Evolutionary conservation across 352 stramenopile species (phyloP).

Genomic region (Pythium pectinolyticum): DNA sequence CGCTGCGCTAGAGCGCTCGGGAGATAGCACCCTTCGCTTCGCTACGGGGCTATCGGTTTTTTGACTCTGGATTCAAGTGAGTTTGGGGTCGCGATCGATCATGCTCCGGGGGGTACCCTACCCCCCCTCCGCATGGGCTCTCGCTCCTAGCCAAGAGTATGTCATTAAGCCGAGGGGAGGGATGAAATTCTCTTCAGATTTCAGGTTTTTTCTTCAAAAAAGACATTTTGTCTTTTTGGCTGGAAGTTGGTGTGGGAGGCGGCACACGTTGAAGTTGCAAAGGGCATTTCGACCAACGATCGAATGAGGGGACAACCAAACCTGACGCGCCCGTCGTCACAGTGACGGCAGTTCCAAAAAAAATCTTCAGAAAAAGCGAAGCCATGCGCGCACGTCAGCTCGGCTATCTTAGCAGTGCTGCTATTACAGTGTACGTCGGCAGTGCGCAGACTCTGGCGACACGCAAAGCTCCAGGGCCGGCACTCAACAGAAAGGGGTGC

Average conservation of each 20-base stretch:
- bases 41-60: neutral
- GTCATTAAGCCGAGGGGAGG: neutral
- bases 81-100: slow-evolving; percentile 1
- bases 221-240: no score
- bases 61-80: neutral
- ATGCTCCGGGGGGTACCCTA: neutral
- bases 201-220: no score
- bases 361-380: neutral
- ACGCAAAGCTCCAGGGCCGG: no score
- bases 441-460: no score
- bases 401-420: no score
- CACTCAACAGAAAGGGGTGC: no score
- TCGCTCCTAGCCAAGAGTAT: neutral
- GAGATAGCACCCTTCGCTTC: no score
- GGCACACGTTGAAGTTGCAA: slow-evolving; percentile 5
- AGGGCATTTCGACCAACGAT: neutral
- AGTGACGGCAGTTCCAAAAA: neutral
- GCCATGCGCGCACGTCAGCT: slow-evolving; percentile 4
- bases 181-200: neutral
- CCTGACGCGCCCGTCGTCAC: neutral
- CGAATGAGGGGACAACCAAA: neutral
- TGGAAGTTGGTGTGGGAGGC: no score
- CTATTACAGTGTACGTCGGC: no score
- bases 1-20: neutral
- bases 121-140: neutral